phyloP scores from a whole-genome alignment of 179 eudicot species.

The Actinidia chinensis region DNA sequence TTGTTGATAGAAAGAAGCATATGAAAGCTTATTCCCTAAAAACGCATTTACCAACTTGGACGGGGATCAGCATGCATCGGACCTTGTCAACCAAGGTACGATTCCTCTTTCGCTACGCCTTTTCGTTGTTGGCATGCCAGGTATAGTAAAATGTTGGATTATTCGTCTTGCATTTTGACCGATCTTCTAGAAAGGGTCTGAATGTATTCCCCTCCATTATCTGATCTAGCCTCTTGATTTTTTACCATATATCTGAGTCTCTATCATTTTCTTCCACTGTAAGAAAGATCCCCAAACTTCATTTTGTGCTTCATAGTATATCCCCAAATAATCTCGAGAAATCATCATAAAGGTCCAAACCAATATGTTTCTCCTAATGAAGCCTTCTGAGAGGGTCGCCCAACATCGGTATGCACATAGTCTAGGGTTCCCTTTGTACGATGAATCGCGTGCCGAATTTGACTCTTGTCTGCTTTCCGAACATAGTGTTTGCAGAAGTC shows the following conservation, averaged over 20 bases:
- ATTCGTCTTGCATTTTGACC: background rate
- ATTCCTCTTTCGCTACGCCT: background rate
- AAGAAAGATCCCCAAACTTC: background rate
- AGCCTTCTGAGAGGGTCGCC: background rate
- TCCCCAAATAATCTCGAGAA: background rate
- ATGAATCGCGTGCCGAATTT: background rate
- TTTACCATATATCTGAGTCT: background rate
- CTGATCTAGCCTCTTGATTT: background rate
- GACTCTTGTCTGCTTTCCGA: conserved; percentile 9
- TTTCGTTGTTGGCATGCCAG: background rate
- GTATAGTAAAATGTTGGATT: background rate
- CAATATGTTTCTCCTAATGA: background rate
- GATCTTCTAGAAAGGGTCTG: background rate
- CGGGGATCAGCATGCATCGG: background rate
- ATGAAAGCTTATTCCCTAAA: background rate
- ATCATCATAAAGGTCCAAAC: background rate
- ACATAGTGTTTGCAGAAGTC: conserved; percentile 7
- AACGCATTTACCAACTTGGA: background rate
- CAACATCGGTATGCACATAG: background rate
- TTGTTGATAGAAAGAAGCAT: background rate
- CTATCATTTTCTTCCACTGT: background rate
- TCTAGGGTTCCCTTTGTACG: background rate
- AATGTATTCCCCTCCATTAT: background rate
- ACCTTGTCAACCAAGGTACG: no score
- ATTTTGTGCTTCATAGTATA: background rate